Percentiles rank a stretch among this genome's conserved stretches.
phyloP scores from a whole-genome alignment of 2,329 filamentous ascomycete species.

The Pestalotiopsis sp. region DNA sequence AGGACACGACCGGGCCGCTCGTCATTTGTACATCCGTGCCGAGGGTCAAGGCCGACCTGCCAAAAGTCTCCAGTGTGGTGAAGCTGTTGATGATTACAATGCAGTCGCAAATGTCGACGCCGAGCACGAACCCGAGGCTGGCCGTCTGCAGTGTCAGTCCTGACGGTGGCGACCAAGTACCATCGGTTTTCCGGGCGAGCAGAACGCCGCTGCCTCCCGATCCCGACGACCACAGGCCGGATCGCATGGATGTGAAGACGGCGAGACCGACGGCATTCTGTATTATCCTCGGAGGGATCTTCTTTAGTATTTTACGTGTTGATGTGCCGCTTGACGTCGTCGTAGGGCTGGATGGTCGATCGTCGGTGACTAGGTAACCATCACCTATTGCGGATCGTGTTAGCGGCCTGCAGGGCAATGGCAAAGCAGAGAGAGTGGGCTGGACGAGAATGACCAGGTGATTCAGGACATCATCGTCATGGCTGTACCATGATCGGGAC shows the following conservation, averaged over 20 bases:
- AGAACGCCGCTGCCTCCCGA: slow-evolving; percentile 89
- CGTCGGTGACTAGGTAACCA: slow-evolving; percentile 54
- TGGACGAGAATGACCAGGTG: background rate
- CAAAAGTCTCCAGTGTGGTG: slow-evolving; percentile 82
- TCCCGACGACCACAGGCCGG: slow-evolving; percentile 87
- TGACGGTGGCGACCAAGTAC: slow-evolving; percentile 88
- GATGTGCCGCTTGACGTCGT: slow-evolving; percentile 45
- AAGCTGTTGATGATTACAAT: slow-evolving; percentile 90
- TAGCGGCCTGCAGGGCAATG: background rate
- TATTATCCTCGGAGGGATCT: slow-evolving; percentile 85
- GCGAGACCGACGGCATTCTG: slow-evolving; percentile 87
- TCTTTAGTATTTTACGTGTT: slow-evolving; percentile 65
- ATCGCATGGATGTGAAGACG: slow-evolving; percentile 95
- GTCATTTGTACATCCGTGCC: slow-evolving; percentile 80
- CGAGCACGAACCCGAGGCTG: slow-evolving; percentile 85
- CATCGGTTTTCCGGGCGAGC: slow-evolving; percentile 81
- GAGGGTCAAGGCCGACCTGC: slow-evolving; percentile 75
- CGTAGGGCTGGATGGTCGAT: slow-evolving; percentile 33
- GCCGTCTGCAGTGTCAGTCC: slow-evolving; percentile 90
- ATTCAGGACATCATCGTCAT: background rate
- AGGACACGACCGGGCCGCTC: slow-evolving; percentile 70
- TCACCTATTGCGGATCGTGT: slow-evolving; percentile 43
- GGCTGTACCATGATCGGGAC: too few relatives aligned
- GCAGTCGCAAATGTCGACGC: slow-evolving; percentile 95
- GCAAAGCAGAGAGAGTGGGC: background rate